A percentile compares a stretch with the other conserved stretches of the same genome.
Evolutionary conservation across 306 rosid genomes (phyloP).

Genomic region (Styphnolobium japonicum): DNA sequence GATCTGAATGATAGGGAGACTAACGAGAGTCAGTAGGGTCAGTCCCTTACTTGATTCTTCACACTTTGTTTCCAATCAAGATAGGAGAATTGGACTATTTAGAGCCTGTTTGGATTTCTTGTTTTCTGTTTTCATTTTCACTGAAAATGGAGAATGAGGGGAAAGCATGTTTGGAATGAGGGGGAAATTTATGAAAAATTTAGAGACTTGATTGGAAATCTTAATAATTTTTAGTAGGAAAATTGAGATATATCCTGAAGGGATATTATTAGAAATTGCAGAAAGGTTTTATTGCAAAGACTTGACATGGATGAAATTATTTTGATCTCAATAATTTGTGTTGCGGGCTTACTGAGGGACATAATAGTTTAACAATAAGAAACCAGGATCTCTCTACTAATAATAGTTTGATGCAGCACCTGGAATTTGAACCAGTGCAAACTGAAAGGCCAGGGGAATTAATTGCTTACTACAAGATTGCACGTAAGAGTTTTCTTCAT

Average conservation of each 20-base stretch:
- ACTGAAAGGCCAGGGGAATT: constrained; percentile 87
- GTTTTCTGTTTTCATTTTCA: too few species aligned
- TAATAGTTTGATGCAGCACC: constrained; percentile 66
- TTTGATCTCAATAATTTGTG: constrained; percentile 15
- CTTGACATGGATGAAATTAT: constrained; percentile 1
- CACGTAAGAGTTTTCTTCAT: constrained; percentile 51
- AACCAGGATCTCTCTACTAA: constrained; percentile 19
- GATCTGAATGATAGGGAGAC: too few species aligned
- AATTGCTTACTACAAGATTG: constrained; percentile 94
- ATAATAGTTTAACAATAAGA: background rate
- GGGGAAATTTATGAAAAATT: too few species aligned
- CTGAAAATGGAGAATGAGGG: too few species aligned
- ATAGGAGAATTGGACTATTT: too few species aligned
- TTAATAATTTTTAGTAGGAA: background rate
- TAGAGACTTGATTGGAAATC: background rate
- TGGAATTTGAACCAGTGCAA: constrained; percentile 67
- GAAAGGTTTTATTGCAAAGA: background rate
- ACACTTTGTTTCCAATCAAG: too few species aligned
- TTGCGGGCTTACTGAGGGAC: background rate
- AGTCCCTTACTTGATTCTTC: too few species aligned
- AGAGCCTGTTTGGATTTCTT: too few species aligned
- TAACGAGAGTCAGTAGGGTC: too few species aligned
- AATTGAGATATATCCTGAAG: background rate
- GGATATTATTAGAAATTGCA: background rate
- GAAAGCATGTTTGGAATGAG: too few species aligned